These are phyloP conservation scores for Colletotrichum viniferum DNA, from an alignment of 2,329 filamentous ascomycete species.

Conservation along the genomic window DNA sequence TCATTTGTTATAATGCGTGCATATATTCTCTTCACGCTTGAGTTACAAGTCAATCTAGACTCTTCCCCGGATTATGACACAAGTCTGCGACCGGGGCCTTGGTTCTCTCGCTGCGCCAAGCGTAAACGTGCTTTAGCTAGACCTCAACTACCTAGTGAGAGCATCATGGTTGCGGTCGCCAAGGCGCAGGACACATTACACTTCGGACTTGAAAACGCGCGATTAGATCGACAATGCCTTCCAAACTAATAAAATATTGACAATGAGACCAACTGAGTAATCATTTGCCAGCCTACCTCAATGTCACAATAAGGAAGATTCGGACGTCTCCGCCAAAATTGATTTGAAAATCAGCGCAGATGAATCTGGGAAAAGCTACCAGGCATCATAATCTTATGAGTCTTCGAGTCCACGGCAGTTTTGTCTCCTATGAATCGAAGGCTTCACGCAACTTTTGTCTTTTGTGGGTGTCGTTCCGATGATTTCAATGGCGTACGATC, in stretches of 20 bases:
- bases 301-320: neutral
- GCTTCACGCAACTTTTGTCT: neutral
- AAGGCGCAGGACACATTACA: fast-evolving
- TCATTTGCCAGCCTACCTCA: neutral
- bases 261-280: neutral
- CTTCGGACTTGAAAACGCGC: neutral
- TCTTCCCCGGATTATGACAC: neutral
- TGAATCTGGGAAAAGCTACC: neutral
- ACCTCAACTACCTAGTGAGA: neutral
- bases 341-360: neutral
- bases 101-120: neutral
- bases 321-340: neutral
- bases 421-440: neutral
- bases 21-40: neutral
- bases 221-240: neutral
- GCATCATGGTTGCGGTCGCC: neutral
- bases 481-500: neutral
- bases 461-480: neutral
- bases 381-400: neutral
- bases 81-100: neutral
- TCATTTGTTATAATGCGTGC: neutral
- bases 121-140: neutral
- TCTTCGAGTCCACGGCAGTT: neutral
- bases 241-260: neutral
- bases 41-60: neutral